Percentiles rank a stretch among this genome's conserved stretches.
These are phyloP conservation scores for Phytophthora parvispora DNA, from an alignment of 352 stramenopile species.

Conservation along the genomic window DNA sequence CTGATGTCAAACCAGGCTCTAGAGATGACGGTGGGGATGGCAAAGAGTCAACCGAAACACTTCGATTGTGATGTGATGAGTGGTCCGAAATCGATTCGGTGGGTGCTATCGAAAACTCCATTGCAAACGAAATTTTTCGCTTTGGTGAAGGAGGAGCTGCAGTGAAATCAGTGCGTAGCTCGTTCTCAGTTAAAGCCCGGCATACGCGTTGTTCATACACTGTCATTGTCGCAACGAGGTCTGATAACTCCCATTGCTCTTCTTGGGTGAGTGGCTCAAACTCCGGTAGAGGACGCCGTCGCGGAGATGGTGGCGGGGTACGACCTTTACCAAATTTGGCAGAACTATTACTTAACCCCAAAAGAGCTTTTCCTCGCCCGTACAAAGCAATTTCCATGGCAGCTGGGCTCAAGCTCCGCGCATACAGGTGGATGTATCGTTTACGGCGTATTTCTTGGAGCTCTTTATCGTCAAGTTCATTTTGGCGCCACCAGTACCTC, in stretches of 20 bases:
- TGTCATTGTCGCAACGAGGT: constrained; percentile 58
- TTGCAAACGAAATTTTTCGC: constrained; percentile 31
- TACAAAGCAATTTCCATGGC: constrained; percentile 54
- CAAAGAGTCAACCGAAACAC: constrained; percentile 30
- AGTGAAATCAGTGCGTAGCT: constrained; percentile 51
- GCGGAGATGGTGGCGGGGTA: constrained; percentile 18
- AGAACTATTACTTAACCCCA: constrained; percentile 12
- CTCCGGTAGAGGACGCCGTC: constrained; percentile 15
- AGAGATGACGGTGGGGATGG: background rate
- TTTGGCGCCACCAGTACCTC: constrained; percentile 25
- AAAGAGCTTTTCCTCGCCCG: constrained; percentile 38
- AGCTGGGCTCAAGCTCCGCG: constrained; percentile 52
- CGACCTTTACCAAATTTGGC: constrained; percentile 3
- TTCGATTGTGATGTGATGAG: constrained; percentile 22
- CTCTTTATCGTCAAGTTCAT: constrained; percentile 25
- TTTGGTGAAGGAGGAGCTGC: constrained; percentile 28
- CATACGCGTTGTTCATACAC: constrained; percentile 63
- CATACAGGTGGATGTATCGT: constrained; percentile 73
- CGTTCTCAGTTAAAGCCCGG: constrained; percentile 48
- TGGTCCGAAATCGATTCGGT: constrained; percentile 4
- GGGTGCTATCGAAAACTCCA: constrained; percentile 27
- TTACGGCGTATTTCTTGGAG: constrained; percentile 36
- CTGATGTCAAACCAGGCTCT: background rate
- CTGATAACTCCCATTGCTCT: constrained; percentile 76
- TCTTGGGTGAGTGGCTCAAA: constrained; percentile 50